A percentile compares a stretch with the other conserved stretches of the same genome.
Evolutionary conservation across 2,329 filamentous ascomycete genomes (phyloP).

Genomic region (Colletotrichum orchidophilum): DNA sequence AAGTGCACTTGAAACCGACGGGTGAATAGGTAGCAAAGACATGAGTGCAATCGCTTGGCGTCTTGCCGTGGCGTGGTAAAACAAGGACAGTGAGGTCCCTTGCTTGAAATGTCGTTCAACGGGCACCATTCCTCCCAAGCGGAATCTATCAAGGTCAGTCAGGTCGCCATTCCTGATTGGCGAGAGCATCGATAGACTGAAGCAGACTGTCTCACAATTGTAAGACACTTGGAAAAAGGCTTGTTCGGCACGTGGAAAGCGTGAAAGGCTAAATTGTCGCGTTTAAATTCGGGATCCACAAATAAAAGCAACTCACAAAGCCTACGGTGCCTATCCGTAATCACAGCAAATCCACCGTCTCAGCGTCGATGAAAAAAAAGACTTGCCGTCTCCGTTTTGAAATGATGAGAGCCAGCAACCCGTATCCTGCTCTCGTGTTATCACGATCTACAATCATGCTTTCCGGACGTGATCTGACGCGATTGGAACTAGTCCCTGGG

Average conservation of each 20-base stretch:
- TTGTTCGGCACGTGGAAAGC: background rate
- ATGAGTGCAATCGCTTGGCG: too few species aligned
- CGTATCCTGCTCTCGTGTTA: background rate
- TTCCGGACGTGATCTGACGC: slow-evolving; percentile 2
- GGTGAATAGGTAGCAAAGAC: too few species aligned
- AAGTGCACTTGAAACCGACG: too few species aligned
- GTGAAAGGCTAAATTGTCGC: background rate
- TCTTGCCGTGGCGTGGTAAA: too few species aligned
- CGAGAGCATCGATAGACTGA: background rate
- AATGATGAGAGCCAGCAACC: background rate
- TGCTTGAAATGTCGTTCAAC: background rate
- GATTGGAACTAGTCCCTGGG: background rate
- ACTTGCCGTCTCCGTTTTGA: background rate
- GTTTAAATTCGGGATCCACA: background rate
- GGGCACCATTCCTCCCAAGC: background rate
- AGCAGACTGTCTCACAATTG: background rate
- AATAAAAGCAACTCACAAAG: background rate
- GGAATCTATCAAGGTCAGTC: background rate
- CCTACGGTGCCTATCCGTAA: too few species aligned
- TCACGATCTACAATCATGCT: slow-evolving; percentile 17
- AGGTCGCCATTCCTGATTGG: background rate
- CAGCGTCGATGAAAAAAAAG: background rate
- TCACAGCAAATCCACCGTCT: background rate
- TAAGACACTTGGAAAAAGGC: background rate
- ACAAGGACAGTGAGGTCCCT: background rate